Percentiles rank a stretch among this genome's conserved stretches.
These are phyloP conservation scores for Hypoxylon fuscum DNA, from an alignment of 495 filamentous ascomycete species.

Conservation along the genomic window DNA sequence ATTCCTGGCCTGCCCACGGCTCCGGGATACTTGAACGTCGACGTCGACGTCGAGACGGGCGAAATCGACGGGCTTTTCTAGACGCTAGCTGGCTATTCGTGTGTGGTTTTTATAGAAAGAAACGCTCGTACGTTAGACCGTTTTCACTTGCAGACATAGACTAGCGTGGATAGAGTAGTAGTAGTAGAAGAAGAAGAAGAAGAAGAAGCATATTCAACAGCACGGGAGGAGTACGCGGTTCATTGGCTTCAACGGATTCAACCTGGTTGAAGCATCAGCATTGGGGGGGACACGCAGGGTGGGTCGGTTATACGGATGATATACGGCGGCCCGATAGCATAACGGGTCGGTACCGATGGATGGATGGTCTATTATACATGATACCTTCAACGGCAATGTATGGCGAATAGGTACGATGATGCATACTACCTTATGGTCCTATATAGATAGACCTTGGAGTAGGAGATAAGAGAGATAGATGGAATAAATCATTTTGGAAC, in stretches of 20 bases:
- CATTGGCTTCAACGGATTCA: constrained; percentile 35
- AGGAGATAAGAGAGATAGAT: neutral
- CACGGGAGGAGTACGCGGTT: constrained; percentile 2
- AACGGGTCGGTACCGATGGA: constrained; percentile 12
- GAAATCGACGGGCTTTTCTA: constrained; percentile 97
- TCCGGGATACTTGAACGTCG: constrained; percentile 95
- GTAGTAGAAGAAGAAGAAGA: neutral
- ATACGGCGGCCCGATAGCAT: constrained; percentile 9
- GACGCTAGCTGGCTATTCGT: constrained; percentile 4
- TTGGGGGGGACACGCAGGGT: neutral
- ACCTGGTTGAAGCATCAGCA: constrained; percentile 30
- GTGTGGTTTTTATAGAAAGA: neutral
- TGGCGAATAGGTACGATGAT: no score
- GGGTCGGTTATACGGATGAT: constrained; percentile 7
- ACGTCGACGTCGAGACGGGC: constrained; percentile 90
- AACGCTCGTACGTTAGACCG: constrained; percentile 7
- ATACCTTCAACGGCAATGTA: constrained; percentile 46
- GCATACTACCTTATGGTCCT: no score
- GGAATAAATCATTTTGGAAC: no score
- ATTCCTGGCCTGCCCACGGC: constrained; percentile 96
- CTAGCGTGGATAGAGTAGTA: no score
- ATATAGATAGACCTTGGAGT: neutral
- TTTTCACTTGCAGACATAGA: no score
- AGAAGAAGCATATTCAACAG: constrained; percentile 11
- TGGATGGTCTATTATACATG: no score